Base-by-base conservation (phyloP, 208 protist genomes). In the Spongospora subterranea region DNA sequence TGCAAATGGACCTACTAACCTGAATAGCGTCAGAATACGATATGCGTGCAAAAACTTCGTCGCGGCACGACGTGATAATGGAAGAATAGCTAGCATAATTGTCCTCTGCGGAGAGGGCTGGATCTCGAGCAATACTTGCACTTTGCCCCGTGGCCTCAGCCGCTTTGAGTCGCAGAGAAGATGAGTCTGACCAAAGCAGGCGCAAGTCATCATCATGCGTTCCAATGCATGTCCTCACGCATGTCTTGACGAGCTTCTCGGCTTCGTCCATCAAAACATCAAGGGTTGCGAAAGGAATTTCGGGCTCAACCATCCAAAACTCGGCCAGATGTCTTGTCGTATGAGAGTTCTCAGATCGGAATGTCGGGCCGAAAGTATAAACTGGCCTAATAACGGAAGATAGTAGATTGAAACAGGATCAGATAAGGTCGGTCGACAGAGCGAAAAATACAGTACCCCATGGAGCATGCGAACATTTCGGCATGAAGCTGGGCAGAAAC, bases 241-340 rank as follows among this genome's bases (percentile, higher is more conserved):
- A 82, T 20, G 91, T 88, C 50, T 95, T 94, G 43, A 95, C 39
- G 46, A 91, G 93, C 0, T 41, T 90, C 82, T 93, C 92, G 0
- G 92, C 91, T 38, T 46, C 76, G 88, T 90, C 64, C 90, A 93
- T 93, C 0, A 50, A 46, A 77, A 94, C 95, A 1, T 41, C 32
- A 0, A 95, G 64, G 88, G 93, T 91, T 39, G 90, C 88, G 71
- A 96, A 96, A 13, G 95, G 92, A 46, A 96, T 95, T 91, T 97
- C 96, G 0, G 95, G 94, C 91, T 97, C 96, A 32, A 97, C 89
- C 96, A 97, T 97, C 93, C 95, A 96, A 88, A 97, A 97, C 92
- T 97, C 96, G 38, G 95, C 93, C 35, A 97, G 88, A 91, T 97
- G 96, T 24, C 92, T 90, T n/a, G 65, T 65, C 0, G 92, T 93